phyloP scores from a whole-genome alignment of 2,329 filamentous ascomycete species.

The Clonostachys rosea region DNA sequence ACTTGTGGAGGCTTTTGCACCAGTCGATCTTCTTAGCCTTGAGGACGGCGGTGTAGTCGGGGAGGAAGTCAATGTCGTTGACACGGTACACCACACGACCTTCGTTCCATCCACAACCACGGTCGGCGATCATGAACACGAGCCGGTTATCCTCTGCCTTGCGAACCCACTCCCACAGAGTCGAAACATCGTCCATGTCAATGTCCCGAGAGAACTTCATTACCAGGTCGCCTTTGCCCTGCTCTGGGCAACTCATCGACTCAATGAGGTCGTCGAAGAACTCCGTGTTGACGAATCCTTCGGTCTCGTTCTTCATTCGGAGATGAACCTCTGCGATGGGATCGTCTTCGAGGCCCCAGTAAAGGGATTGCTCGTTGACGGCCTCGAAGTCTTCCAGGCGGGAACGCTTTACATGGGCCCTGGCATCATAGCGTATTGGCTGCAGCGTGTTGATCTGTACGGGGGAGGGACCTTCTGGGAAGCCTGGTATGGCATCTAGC shows the following conservation, averaged over 20 bases:
- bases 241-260: not conserved
- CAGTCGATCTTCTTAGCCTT: not conserved
- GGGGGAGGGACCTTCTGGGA: too few relatives aligned
- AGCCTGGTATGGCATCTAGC: too few relatives aligned
- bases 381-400: not conserved
- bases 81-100: not conserved
- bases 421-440: too few relatives aligned
- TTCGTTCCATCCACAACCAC: not conserved
- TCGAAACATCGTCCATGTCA: not conserved
- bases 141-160: not conserved
- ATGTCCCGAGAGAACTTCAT: not conserved
- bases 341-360: not conserved
- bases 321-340: not conserved
- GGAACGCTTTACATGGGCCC: too few relatives aligned
- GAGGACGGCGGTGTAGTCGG: not conserved
- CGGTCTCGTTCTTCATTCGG: not conserved
- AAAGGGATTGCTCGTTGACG: not conserved
- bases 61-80: not conserved
- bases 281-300: not conserved
- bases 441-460: too few relatives aligned
- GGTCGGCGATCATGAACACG: not conserved
- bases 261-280: constrained; percentile 1
- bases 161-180: not conserved
- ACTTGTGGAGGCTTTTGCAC: not conserved
- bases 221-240: not conserved